Percentiles rank a stretch among this genome's conserved stretches.
These are phyloP conservation scores for Metschnikowia peoriensis DNA, from an alignment of 805 yeast genomes.

Conservation along the genomic window DNA sequence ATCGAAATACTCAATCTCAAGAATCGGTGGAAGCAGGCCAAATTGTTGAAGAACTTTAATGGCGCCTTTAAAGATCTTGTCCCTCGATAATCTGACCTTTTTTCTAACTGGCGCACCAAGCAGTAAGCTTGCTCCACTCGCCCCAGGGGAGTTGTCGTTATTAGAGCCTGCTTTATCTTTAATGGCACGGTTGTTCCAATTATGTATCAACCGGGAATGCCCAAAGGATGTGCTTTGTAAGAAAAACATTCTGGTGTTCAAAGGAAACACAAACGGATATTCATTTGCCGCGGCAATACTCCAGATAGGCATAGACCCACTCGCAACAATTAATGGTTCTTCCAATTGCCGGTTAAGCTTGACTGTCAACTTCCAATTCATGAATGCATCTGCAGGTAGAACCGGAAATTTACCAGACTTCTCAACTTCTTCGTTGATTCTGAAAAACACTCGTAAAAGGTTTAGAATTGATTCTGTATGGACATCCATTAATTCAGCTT, in stretches of 20 bases:
- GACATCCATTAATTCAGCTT: conserved; percentile 24
- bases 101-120: conserved; percentile 77
- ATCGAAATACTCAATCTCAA: conserved; percentile 84
- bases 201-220: conserved; percentile 73
- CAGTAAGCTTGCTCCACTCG: conserved; percentile 28
- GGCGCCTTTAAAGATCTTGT: conserved; percentile 70
- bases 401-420: conserved; percentile 15
- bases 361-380: conserved; percentile 80
- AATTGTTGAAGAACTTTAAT: conserved; percentile 71
- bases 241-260: conserved; percentile 74
- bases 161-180: conserved; percentile 26
- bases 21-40: conserved; percentile 73
- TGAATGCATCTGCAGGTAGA: conserved; percentile 38
- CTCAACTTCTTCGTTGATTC: conserved; percentile 28
- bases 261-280: conserved; percentile 80
- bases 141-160: conserved; percentile 8
- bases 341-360: conserved; percentile 84
- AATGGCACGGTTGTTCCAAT: conserved; percentile 54
- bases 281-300: conserved; percentile 66
- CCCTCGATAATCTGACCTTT: conserved; percentile 75
- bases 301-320: conserved; percentile 88
- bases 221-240: conserved; percentile 90
- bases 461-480: conserved; percentile 42
- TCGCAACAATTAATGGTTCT: conserved; percentile 83
- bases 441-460: conserved; percentile 48